Base-by-base conservation (phyloP, 23 red algal species). In the Chondrus crispus region DNA sequence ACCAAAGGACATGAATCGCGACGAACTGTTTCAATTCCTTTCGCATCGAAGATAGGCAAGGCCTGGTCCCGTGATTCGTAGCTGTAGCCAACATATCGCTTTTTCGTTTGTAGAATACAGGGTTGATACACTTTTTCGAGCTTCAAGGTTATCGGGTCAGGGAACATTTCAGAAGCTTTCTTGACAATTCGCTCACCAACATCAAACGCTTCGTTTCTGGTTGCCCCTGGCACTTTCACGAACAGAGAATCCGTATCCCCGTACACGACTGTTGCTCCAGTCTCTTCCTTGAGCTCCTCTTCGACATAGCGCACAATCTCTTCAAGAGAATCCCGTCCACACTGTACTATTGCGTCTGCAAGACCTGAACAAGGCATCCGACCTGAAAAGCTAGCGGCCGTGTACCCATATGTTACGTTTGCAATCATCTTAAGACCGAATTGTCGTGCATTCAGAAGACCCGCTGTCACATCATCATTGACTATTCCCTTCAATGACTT, bases 241-340 rank as follows among this genome's bases (percentile, higher is more conserved):
- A 99, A 99, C 22, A 99, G 60, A 4, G 97, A 99, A 87, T 99
- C 97, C 32, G 97, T 99, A 58, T 99, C 97, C 26, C 94, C 97
- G 84, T 99, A 99, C 26, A 99, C 97, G 33, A 96, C 87, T 22
- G 62, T 77, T 14, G 93, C 93, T 29, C 93, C 88, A 5, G 88
- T 60, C 44, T 88, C 24, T 13, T 57, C 43, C 13, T 82, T 54
- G 45, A 93, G 86, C 47, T 82, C 74, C 62, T 72, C 84, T 81
- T 96, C 90, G 2, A 99, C 95, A 35, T 88, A 79, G 53, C 55
- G 82, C 43, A 58, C 78, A 44, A 88, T 90, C 33, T 81, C 46
- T 88, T 99, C 84, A 46, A 99, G 91, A 39, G 94, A 87, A 80
- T 94, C 80, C 33, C 97, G 89, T 35, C 97, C 95, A 28, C 88